Evolutionary conservation across 2,329 filamentous ascomycete species (phyloP), one percentile per base, ranked within the genome.

Genomic region (Hymenoscyphus albidus): DNA sequence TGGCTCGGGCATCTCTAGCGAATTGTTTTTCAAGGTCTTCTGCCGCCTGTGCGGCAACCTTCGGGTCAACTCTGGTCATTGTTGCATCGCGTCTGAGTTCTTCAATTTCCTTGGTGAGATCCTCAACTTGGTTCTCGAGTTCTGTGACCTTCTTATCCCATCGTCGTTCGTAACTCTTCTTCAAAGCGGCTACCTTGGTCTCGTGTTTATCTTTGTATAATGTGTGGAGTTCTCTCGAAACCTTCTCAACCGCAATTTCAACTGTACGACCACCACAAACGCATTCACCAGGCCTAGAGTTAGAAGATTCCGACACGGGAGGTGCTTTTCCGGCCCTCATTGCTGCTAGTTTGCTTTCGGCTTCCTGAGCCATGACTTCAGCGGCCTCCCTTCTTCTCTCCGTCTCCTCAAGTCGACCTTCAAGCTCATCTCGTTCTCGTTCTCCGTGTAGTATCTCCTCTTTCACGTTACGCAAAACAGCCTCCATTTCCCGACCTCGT

Each of bases 121-220:
- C 85, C 57, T 87, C 87, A 55, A 96, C 82, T 67, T 87, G 87
- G 18, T 77, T 76, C 77, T 96, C 91, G 2, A 97, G 85, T 71
- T 94, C 91, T 62, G 85, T 86, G 64, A 94, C 86, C 74, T 90
- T 91, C 82, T 96, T 96, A 78, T 96, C 92, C 85, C 92, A 95
- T 62, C 94, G 88, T 58, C 85, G 85, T 76, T 97, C 92, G 78
- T 98, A 90, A 67, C 85, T 88, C 78, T 89, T 88, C 79, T 89
- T 98, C 69, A 99, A 82, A 3, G 93, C 94, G 0, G 91, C 86
- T 56, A 98, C 94, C 80, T 99, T 99, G 68, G 89, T 92, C 80
- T 98, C 94, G 76, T 99, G 95, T 80, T 99, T 99, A 75, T 90
- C 88, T 80, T 97, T 98, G 84, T 99, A 99, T 12, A 97, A 83